Evolutionary conservation across 768 basidiomycete genomes (phyloP).

Genomic region (Rhodocollybia butyracea): DNA sequence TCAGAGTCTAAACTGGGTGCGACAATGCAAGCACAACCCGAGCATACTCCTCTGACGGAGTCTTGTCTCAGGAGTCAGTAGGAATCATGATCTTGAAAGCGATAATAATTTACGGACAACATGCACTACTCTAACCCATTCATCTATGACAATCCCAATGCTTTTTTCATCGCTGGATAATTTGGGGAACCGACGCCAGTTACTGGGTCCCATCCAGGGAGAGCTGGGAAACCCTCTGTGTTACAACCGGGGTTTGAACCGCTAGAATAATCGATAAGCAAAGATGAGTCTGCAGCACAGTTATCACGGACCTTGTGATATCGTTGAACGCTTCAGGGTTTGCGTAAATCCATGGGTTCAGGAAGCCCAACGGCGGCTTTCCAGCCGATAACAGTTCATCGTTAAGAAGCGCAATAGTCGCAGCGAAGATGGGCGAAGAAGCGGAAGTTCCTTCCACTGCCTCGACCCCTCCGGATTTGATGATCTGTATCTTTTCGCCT

Average conservation of each 20-base stretch:
- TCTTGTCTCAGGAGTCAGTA: no score
- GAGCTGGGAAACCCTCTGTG: neutral
- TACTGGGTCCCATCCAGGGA: neutral
- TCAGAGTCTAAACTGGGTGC: no score
- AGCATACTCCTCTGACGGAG: no score
- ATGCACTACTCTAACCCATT: no score
- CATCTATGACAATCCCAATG: neutral
- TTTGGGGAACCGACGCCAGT: neutral
- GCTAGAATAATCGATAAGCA: neutral
- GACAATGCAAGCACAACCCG: no score
- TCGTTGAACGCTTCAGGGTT: slow-evolving; percentile 48
- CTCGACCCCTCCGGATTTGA: slow-evolving; percentile 39
- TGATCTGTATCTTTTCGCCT: slow-evolving; percentile 41
- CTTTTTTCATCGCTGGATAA: neutral
- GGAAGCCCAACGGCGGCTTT: slow-evolving; percentile 52
- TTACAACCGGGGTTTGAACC: slow-evolving; percentile 1
- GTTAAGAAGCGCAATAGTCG: slow-evolving; percentile 57
- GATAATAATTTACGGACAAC: no score
- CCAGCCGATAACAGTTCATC: slow-evolving; percentile 50
- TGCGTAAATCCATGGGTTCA: slow-evolving; percentile 50
- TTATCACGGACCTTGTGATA: slow-evolving; percentile 43
- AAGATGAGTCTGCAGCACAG: neutral
- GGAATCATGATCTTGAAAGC: no score
- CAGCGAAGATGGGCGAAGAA: slow-evolving; percentile 54
- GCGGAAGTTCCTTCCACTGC: slow-evolving; percentile 58